A percentile compares a stretch with the other conserved stretches of the same genome.
These are phyloP conservation scores for Tuctoria greenei DNA, from an alignment of 176 grass and related monocot genomes.

Conservation along the genomic window DNA sequence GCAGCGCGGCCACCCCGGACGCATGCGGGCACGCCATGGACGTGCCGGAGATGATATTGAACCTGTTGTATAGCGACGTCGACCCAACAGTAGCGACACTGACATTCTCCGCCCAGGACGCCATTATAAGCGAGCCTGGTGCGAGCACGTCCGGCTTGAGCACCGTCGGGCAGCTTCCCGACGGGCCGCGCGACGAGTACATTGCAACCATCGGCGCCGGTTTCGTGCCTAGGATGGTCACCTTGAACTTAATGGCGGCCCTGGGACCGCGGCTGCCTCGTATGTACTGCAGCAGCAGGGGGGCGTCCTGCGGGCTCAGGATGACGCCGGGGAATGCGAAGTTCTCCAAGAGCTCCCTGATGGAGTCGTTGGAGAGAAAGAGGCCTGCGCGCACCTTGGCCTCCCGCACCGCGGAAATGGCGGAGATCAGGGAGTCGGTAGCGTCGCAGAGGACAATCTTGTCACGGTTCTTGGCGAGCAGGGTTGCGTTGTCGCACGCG, in stretches of 20 bases:
- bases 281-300: slow-evolving; percentile 50
- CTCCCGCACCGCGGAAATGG: neutral
- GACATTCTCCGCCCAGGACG: slow-evolving; percentile 65
- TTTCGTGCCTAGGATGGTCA: slow-evolving; percentile 46
- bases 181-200: slow-evolving; percentile 81
- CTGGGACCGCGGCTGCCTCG: slow-evolving; percentile 35
- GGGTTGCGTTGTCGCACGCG: slow-evolving; percentile 49
- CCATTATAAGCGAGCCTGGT: slow-evolving; percentile 58
- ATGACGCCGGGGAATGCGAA: slow-evolving; percentile 68
- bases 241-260: slow-evolving; percentile 49
- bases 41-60: slow-evolving; percentile 76
- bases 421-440: slow-evolving; percentile 21
- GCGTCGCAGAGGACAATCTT: slow-evolving; percentile 60
- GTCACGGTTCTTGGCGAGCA: slow-evolving; percentile 28
- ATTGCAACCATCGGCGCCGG: slow-evolving; percentile 42
- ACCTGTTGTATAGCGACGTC: slow-evolving; percentile 41
- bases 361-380: slow-evolving; percentile 54
- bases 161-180: slow-evolving; percentile 52
- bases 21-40: slow-evolving; percentile 85
- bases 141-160: slow-evolving; percentile 81
- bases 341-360: neutral
- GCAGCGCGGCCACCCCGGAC: slow-evolving; percentile 58
- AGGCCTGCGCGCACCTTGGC: slow-evolving; percentile 49
- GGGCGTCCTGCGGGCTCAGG: slow-evolving; percentile 44
- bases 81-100: slow-evolving; percentile 34